Base-by-base conservation (phyloP, 140 eudicot genomes). In the Ambrosia hybrid region DNA sequence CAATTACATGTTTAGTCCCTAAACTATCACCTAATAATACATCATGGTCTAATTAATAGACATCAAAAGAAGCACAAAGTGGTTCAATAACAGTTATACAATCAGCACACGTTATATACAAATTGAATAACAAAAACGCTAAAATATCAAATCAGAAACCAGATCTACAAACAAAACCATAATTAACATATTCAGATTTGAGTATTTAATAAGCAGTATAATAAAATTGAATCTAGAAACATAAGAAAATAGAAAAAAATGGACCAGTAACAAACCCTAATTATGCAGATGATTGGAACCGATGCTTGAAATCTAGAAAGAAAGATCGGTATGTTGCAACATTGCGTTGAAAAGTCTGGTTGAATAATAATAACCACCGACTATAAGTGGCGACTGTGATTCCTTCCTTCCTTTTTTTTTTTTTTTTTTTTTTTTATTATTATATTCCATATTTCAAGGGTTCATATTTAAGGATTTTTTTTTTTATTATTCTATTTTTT, bases 341-440 rank as follows among this genome's bases (percentile, higher is more conserved):
- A 60, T 56, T 55, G 78, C 82, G 82, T 78, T 78, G 82, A 78
- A 65, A 76, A 77, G 45, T 39, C 45, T 39, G 45, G 30, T 21
- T 21, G 30, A 21, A 21, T 21, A 21, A 21, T 21, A 21, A 21
- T 21, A 21, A 21, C 30, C 0, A 21, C 30, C 30, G 30, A 21
- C 30, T 21, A 21, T 21, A 21, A n/a, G n/a, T n/a, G n/a, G n/a
- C n/a, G n/a, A n/a, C n/a, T n/a, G n/a, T n/a, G n/a, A n/a, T n/a
- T n/a, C n/a, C n/a, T n/a, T n/a, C n/a, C n/a, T n/a, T n/a, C n/a
- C 30, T 21, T 21, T 21, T 21, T n/a, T n/a, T n/a, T n/a, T n/a
- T n/a, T n/a, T n/a, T n/a, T n/a, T n/a, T n/a, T n/a, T n/a, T n/a
- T n/a, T n/a, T n/a, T n/a, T n/a, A n/a, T n/a, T n/a, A n/a, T n/a